Conservation (phyloP, 2,329 filamentous ascomycete genomes). For the Gaeumannomyces tritici region DNA sequence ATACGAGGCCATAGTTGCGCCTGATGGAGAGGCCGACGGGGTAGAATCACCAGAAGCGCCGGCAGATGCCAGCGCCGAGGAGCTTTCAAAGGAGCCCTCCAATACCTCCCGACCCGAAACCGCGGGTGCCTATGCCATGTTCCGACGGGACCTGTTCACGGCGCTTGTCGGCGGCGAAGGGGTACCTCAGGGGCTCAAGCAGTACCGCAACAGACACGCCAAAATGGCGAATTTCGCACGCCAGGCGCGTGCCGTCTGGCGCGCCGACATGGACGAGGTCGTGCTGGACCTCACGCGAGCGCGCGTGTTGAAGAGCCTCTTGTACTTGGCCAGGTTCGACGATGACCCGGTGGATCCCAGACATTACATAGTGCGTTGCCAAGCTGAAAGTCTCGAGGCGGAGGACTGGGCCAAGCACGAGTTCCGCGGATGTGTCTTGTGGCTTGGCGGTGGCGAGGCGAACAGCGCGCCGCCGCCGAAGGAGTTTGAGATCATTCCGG, state of each 20-base stretch:
- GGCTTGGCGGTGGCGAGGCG: constrained; percentile 17
- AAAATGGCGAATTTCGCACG: constrained; percentile 1
- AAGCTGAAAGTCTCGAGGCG: constrained; percentile 8
- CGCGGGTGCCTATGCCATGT: constrained; percentile 18
- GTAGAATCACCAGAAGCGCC: not conserved
- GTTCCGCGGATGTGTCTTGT: constrained; percentile 36
- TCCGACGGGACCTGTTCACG: constrained; percentile 21
- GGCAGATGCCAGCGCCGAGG: too few relatives aligned
- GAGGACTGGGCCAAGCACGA: constrained; percentile 25
- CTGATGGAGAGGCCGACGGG: constrained; percentile 3
- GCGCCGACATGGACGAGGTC: constrained; percentile 45
- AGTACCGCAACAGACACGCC: constrained; percentile 9
- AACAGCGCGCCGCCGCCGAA: constrained; percentile 11
- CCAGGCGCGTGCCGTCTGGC: constrained; percentile 27
- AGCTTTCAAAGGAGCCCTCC: not conserved
- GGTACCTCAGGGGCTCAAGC: constrained; percentile 7
- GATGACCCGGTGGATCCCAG: constrained; percentile 12
- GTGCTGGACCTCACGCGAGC: constrained; percentile 41
- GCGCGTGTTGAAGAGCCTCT: constrained; percentile 34
- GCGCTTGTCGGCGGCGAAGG: constrained; percentile 8
- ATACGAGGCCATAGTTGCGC: not conserved
- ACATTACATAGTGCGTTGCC: constrained; percentile 30
- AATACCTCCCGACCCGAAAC: constrained; percentile 2
- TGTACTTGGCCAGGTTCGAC: constrained; percentile 24
- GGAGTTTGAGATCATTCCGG: constrained; percentile 33